A percentile compares a stretch with the other conserved stretches of the same genome.
These are phyloP conservation scores for Achlya hypogyna DNA, from an alignment of 352 stramenopile genomes.

Conservation along the genomic window DNA sequence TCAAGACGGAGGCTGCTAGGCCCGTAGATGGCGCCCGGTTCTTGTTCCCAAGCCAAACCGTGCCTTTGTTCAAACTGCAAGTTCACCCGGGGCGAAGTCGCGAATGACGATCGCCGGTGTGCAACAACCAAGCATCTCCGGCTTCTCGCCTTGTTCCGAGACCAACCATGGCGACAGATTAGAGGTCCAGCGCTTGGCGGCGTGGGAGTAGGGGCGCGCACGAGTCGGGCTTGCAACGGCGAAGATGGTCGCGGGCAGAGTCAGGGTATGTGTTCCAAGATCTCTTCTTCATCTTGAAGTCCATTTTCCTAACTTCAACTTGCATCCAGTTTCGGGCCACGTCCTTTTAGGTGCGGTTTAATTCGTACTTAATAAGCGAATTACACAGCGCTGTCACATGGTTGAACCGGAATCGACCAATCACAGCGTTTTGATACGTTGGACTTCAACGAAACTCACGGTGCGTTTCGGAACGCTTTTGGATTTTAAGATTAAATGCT, in stretches of 20 bases:
- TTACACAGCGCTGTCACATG: constrained; percentile 8
- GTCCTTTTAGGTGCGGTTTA: background rate
- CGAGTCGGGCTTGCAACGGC: background rate
- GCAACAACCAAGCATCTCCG: background rate
- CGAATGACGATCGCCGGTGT: background rate
- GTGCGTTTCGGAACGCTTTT: constrained; percentile 4
- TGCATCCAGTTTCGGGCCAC: background rate
- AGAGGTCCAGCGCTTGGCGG: no score
- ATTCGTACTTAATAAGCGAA: background rate
- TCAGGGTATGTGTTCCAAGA: background rate
- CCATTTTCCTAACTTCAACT: constrained; percentile 7
- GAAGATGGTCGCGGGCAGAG: background rate
- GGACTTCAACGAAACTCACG: constrained; percentile 3
- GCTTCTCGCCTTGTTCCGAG: no score
- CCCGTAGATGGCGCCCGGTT: no score
- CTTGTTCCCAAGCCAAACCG: background rate
- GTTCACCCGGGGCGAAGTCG: background rate
- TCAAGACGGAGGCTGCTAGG: background rate
- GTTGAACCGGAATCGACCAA: background rate
- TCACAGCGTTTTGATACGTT: background rate
- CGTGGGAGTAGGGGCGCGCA: background rate
- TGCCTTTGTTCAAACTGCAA: background rate
- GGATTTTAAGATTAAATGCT: background rate
- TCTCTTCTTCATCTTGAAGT: constrained; percentile 11
- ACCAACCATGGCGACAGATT: no score